A percentile compares a stretch with the other conserved stretches of the same genome.
phyloP scores from a whole-genome alignment of 768 basidiomycete genomes.

The Lentinula guzmanii region DNA sequence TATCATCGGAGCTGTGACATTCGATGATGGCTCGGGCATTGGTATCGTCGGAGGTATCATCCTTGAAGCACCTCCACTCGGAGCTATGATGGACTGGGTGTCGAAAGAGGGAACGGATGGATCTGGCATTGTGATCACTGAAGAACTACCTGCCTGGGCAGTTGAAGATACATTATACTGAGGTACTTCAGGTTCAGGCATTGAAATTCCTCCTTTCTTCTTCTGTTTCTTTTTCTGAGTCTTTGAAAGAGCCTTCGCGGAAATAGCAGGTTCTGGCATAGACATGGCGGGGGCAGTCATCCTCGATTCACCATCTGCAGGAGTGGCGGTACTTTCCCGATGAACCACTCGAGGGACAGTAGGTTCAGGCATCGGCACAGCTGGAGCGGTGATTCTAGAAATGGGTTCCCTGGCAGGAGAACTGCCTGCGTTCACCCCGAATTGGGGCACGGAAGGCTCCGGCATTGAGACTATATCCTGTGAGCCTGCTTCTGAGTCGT shows the following conservation, averaged over 20 bases:
- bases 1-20: background rate
- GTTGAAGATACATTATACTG: background rate
- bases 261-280: background rate
- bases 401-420: background rate
- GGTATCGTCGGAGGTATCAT: constrained; percentile 1
- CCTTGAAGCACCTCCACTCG: background rate
- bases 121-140: background rate
- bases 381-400: background rate
- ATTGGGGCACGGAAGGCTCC: background rate
- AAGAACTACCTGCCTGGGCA: background rate
- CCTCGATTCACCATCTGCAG: background rate
- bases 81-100: background rate
- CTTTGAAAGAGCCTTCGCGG: background rate
- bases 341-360: background rate
- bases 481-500: background rate
- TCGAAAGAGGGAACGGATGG: background rate
- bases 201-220: background rate
- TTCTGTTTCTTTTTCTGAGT: background rate
- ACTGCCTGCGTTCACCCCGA: background rate
- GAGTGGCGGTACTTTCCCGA: background rate
- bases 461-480: background rate
- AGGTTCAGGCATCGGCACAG: constrained; percentile 1
- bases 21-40: constrained; percentile 1
- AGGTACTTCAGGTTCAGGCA: background rate
- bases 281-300: background rate